Evolutionary conservation across 306 rosid genomes (phyloP).

Genomic region (Cucurbita pepo): DNA sequence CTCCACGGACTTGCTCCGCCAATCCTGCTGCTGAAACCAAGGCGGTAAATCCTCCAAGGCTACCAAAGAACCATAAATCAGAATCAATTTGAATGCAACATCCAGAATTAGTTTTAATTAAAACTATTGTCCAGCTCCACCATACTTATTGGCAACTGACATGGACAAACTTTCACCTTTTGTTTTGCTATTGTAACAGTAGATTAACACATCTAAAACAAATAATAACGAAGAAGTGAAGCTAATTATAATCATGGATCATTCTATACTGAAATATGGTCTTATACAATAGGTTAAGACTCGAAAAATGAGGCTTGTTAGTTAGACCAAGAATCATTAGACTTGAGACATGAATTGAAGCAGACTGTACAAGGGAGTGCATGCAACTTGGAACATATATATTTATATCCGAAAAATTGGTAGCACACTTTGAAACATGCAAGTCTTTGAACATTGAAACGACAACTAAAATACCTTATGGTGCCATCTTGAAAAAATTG

Average conservation of each 20-base stretch:
- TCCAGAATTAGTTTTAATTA: background rate
- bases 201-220: background rate
- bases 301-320: background rate
- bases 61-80: conserved; percentile 22
- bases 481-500: background rate
- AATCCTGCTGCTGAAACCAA: conserved; percentile 65
- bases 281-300: background rate
- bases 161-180: background rate
- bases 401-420: background rate
- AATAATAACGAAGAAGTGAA: background rate
- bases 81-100: background rate
- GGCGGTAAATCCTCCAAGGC: conserved; percentile 95
- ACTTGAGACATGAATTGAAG: background rate
- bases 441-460: background rate
- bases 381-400: background rate
- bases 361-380: background rate
- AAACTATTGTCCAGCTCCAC: background rate
- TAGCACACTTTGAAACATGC: background rate
- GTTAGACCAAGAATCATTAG: background rate
- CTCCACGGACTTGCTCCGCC: conserved; percentile 60
- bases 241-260: background rate
- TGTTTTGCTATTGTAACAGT: background rate
- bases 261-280: background rate
- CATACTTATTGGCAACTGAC: background rate
- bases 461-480: background rate